These are phyloP conservation scores for Nemania serpens DNA, from an alignment of 2,329 filamentous ascomycete species.

Conservation along the genomic window DNA sequence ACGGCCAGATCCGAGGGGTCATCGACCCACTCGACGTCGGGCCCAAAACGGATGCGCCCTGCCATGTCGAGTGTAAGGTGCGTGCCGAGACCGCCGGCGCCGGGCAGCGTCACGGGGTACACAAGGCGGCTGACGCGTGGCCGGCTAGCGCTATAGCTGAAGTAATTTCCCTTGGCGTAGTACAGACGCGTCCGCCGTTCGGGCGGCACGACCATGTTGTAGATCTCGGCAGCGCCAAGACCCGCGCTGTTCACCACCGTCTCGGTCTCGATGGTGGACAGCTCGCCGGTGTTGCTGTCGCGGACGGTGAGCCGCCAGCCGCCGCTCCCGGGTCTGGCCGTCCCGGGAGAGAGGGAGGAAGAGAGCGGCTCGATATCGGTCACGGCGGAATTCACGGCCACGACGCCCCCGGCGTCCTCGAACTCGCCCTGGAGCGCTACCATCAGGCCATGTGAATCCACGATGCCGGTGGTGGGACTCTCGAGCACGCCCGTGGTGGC, in stretches of 20 bases:
- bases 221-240: slow-evolving; percentile 66
- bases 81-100: slow-evolving; percentile 83
- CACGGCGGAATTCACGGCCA: slow-evolving; percentile 72
- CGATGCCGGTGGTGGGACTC: slow-evolving; percentile 83
- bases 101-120: slow-evolving; percentile 85
- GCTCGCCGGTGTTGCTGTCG: slow-evolving; percentile 52
- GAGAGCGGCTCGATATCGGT: slow-evolving; percentile 58
- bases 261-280: slow-evolving; percentile 68
- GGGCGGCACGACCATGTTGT: slow-evolving; percentile 74
- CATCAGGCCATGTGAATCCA: slow-evolving; percentile 89
- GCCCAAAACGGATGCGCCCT: slow-evolving; percentile 86
- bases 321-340: slow-evolving; percentile 46
- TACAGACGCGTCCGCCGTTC: slow-evolving; percentile 63
- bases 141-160: slow-evolving; percentile 71
- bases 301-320: slow-evolving; percentile 73
- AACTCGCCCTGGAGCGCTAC: slow-evolving; percentile 75
- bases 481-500: slow-evolving; percentile 78
- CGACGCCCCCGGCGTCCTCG: slow-evolving; percentile 74
- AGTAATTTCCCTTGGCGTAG: slow-evolving; percentile 96
- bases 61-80: slow-evolving; percentile 90
- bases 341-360: neutral
- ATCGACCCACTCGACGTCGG: slow-evolving; percentile 92
- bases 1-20: slow-evolving; percentile 71
- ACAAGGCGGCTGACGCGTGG: slow-evolving; percentile 74
- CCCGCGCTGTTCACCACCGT: slow-evolving; percentile 86